Percentiles rank a stretch among this genome's conserved stretches.
Evolutionary conservation across 257 asterid species (phyloP).

Genomic region (Nemophila menziesii): DNA sequence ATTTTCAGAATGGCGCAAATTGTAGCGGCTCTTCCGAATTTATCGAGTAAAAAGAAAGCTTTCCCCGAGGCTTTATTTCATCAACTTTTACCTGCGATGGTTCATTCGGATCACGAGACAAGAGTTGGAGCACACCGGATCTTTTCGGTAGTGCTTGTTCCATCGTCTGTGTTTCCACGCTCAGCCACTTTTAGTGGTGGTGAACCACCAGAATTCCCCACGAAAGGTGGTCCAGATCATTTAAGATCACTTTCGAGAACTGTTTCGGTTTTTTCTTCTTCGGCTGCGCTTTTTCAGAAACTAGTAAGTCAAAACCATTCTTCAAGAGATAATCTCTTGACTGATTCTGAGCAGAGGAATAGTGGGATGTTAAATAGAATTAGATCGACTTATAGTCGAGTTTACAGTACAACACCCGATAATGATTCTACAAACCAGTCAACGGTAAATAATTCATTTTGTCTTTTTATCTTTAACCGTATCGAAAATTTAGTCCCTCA

Average conservation of each 20-base stretch:
- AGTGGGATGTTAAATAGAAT: conserved; percentile 56
- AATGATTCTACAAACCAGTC: conserved; percentile 24
- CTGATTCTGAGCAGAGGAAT: conserved; percentile 34
- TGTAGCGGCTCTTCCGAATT: conserved; percentile 57
- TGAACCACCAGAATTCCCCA: conserved; percentile 21
- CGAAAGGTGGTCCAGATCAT: conserved; percentile 33
- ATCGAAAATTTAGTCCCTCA: too few relatives aligned
- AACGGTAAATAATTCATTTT: too few relatives aligned
- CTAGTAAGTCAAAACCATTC: conserved; percentile 37
- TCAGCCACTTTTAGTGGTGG: too few relatives aligned
- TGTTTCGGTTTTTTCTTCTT: conserved; percentile 90
- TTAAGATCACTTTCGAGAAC: conserved; percentile 86
- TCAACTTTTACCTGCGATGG: conserved; percentile 90
- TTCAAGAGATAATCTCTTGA: conserved; percentile 23
- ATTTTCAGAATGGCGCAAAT: conserved; percentile 78
- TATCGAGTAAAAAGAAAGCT: conserved; percentile 76
- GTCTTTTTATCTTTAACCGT: too few relatives aligned
- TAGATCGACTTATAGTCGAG: conserved; percentile 68
- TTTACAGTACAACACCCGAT: conserved; percentile 42
- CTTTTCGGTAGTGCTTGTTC: conserved; percentile 89
- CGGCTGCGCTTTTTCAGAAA: conserved; percentile 86
- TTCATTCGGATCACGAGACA: conserved; percentile 86
- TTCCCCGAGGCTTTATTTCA: conserved; percentile 95
- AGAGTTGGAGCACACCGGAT: conserved; percentile 89
- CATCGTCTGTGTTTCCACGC: conserved; percentile 71